Conservation (phyloP, 2,329 filamentous ascomycete species). For the Myriosclerotinia curreyana region DNA sequence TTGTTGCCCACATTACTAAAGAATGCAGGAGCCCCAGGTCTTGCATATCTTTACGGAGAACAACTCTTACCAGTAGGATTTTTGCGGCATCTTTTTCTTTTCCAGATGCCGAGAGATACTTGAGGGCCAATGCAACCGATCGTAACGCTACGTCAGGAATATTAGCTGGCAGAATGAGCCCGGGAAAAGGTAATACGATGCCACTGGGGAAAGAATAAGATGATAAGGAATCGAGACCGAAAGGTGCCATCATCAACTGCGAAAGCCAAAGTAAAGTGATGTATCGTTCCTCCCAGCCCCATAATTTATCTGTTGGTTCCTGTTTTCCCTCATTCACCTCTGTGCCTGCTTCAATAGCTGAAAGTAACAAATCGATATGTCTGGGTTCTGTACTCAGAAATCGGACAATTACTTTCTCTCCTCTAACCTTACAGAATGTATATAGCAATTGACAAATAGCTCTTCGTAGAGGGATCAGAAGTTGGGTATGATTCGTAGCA, state of each 20-base stretch:
- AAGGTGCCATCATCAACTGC: conserved; percentile 79
- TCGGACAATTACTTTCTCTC: conserved; percentile 85
- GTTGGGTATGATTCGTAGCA: conserved; percentile 32
- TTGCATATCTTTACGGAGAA: conserved; percentile 87
- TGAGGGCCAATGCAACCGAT: conserved; percentile 66
- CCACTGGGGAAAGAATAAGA: conserved; percentile 51
- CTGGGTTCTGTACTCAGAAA: conserved; percentile 89
- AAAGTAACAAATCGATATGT: conserved; percentile 76
- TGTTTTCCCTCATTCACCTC: conserved; percentile 20
- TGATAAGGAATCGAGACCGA: conserved; percentile 86
- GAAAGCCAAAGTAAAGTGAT: conserved; percentile 84
- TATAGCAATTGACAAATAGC: conserved; percentile 82
- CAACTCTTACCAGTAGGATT: conserved; percentile 72
- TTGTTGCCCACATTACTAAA: conserved; percentile 69
- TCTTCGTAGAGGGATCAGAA: conserved; percentile 41
- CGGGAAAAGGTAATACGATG: conserved; percentile 42
- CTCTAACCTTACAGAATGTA: conserved; percentile 88
- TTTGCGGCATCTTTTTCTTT: conserved; percentile 92
- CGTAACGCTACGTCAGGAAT: conserved; percentile 69
- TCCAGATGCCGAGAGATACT: conserved; percentile 70
- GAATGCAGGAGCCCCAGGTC: conserved; percentile 64
- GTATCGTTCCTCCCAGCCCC: conserved; percentile 87
- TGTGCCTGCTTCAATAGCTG: conserved; percentile 61
- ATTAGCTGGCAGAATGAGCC: conserved; percentile 54
- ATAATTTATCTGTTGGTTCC: conserved; percentile 35